Evolutionary conservation across 345 rosid species (phyloP).

Genomic region (Lepidium aucheri): DNA sequence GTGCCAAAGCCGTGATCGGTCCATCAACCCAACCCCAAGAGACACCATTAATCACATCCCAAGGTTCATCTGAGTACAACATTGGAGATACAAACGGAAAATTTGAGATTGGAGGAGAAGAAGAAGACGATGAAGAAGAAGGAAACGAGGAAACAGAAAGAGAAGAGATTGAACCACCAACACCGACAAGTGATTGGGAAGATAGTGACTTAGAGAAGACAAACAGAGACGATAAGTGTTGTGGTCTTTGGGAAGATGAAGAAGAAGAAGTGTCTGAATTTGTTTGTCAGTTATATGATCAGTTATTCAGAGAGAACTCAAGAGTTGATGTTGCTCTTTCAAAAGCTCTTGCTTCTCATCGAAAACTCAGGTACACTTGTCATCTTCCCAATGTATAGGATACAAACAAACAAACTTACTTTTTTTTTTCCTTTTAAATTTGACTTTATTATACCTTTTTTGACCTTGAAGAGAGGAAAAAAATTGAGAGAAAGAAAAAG

Average conservation of each 20-base stretch:
- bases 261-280: slow-evolving; percentile 73
- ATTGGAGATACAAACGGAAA: slow-evolving; percentile 45
- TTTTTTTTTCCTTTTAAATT: not conserved
- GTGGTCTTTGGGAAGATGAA: slow-evolving; percentile 65
- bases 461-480: slow-evolving; percentile 1
- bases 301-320: slow-evolving; percentile 56
- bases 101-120: slow-evolving; percentile 97
- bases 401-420: too few relatives aligned
- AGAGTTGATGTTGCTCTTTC: slow-evolving; percentile 66
- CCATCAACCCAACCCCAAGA: slow-evolving; percentile 68
- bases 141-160: slow-evolving; percentile 44
- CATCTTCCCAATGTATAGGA: slow-evolving; percentile 59
- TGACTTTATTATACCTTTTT: slow-evolving; percentile 11
- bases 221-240: slow-evolving; percentile 6
- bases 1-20: slow-evolving; percentile 83
- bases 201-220: slow-evolving; percentile 69
- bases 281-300: slow-evolving; percentile 59
- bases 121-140: slow-evolving; percentile 69
- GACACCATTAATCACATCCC: slow-evolving; percentile 35
- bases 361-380: slow-evolving; percentile 62
- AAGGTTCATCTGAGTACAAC: slow-evolving; percentile 45
- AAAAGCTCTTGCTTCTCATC: slow-evolving; percentile 60
- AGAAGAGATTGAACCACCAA: slow-evolving; percentile 50
- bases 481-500: not conserved
- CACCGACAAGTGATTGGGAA: slow-evolving; percentile 92